A percentile compares a stretch with the other conserved stretches of the same genome.
Conservation (phyloP, 2,329 filamentous ascomycete species). For the Aspergillus fumigatus region DNA sequence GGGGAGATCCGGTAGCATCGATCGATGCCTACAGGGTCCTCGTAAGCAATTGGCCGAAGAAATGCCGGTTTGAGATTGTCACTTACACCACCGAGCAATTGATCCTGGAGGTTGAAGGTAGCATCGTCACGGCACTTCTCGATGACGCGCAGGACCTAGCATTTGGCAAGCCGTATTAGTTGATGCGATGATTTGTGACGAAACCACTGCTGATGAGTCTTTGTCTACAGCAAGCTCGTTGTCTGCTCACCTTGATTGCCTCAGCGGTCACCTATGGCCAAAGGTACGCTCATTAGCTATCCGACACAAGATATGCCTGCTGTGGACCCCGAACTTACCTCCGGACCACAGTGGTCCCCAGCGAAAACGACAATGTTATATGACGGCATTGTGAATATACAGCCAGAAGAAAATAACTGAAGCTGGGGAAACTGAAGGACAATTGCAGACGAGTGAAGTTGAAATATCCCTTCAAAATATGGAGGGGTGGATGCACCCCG, state of each 20-base stretch:
- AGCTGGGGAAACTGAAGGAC: slow-evolving; percentile 15
- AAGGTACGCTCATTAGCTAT: slow-evolving; percentile 6
- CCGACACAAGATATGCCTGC: neutral
- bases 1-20: slow-evolving; percentile 68
- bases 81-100: slow-evolving; percentile 86
- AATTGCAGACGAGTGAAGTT: slow-evolving; percentile 5
- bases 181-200: neutral
- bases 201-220: too few species aligned
- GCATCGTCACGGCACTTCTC: slow-evolving; percentile 66
- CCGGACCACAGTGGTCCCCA: slow-evolving; percentile 80
- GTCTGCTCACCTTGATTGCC: slow-evolving; percentile 66
- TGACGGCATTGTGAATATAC: slow-evolving; percentile 54
- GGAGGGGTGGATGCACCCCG: slow-evolving; percentile 18
- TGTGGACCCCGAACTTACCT: slow-evolving; percentile 52
- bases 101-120: slow-evolving; percentile 85
- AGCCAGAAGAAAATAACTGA: slow-evolving; percentile 7
- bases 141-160: slow-evolving; percentile 71
- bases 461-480: slow-evolving; percentile 4
- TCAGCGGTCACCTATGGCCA: slow-evolving; percentile 67
- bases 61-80: neutral
- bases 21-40: slow-evolving; percentile 67
- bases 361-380: slow-evolving; percentile 77
- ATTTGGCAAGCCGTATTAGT: neutral
- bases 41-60: neutral
- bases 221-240: neutral